Percentiles rank a stretch among this genome's conserved stretches.
Conservation (phyloP, 345 rosid species). For the Bruguiera parviflora region DNA sequence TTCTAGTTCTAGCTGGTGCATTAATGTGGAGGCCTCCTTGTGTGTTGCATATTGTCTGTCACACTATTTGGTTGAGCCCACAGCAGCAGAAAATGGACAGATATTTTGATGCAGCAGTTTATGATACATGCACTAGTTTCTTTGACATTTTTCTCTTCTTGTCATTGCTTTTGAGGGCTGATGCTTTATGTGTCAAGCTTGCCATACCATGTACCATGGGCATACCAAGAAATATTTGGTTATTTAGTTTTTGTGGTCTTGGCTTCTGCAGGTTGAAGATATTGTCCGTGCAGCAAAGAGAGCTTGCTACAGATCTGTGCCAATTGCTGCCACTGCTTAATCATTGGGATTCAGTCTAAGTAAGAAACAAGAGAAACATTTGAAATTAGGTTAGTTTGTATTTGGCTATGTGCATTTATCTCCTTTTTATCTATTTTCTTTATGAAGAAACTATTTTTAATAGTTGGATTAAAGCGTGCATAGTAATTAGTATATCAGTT, state of each 20-base stretch:
- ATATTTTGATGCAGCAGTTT: neutral
- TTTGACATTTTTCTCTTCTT: neutral
- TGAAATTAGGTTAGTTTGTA: constrained; percentile 7
- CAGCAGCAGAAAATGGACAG: neutral
- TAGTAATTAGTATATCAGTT: too few species aligned
- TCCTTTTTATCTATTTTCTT: too few species aligned
- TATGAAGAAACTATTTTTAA: neutral
- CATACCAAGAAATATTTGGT: too few species aligned
- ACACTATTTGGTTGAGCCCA: too few species aligned
- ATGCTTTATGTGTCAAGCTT: constrained; percentile 35
- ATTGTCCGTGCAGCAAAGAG: constrained; percentile 62
- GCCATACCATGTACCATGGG: neutral
- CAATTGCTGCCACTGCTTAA: constrained; percentile 19
- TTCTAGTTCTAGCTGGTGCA: neutral
- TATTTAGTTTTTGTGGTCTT: constrained; percentile 16
- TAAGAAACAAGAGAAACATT: neutral
- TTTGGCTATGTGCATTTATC: neutral
- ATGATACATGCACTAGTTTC: too few species aligned
- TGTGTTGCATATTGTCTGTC: too few species aligned
- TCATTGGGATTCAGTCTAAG: neutral
- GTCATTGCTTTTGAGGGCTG: constrained; percentile 32
- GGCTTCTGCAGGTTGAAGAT: constrained; percentile 49
- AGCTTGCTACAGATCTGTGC: constrained; percentile 52
- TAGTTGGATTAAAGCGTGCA: too few species aligned
- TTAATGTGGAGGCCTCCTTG: too few species aligned